Evolutionary conservation across 2,329 filamentous ascomycete species (phyloP).

Genomic region (Fusarium vanettenii): DNA sequence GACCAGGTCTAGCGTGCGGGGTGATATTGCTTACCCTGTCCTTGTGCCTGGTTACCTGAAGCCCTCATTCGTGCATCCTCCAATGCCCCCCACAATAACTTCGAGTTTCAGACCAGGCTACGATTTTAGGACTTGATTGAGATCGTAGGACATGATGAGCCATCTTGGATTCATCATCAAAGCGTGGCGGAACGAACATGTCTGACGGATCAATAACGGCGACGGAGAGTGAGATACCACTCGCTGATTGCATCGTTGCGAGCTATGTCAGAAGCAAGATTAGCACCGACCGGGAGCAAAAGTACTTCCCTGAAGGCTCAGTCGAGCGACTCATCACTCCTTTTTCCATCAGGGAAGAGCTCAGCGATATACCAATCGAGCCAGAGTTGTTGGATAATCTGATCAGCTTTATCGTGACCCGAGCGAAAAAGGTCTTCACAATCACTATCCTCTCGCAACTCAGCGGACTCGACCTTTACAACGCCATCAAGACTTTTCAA

Average conservation of each 20-base stretch:
- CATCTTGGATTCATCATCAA: neutral
- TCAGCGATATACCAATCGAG: neutral
- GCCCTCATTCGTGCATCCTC: neutral
- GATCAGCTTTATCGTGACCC: neutral
- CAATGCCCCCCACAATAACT: neutral
- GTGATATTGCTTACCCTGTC: neutral
- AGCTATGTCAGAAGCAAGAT: neutral
- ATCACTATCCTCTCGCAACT: neutral
- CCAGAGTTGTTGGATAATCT: neutral
- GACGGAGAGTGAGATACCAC: neutral
- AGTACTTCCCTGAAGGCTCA: neutral
- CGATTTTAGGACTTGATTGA: neutral
- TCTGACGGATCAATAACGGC: neutral
- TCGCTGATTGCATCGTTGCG: neutral
- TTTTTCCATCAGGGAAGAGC: neutral
- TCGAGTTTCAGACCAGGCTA: neutral
- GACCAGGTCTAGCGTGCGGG: neutral
- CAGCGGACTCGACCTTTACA: neutral
- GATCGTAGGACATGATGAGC: neutral
- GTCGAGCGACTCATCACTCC: neutral
- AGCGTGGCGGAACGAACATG: neutral
- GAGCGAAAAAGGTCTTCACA: constrained; percentile 2
- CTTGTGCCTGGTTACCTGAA: neutral
- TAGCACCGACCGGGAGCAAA: neutral
- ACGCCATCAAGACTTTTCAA: neutral